Base-by-base conservation (phyloP, 129 eudicot genomes). In the Lactuca sativa region DNA sequence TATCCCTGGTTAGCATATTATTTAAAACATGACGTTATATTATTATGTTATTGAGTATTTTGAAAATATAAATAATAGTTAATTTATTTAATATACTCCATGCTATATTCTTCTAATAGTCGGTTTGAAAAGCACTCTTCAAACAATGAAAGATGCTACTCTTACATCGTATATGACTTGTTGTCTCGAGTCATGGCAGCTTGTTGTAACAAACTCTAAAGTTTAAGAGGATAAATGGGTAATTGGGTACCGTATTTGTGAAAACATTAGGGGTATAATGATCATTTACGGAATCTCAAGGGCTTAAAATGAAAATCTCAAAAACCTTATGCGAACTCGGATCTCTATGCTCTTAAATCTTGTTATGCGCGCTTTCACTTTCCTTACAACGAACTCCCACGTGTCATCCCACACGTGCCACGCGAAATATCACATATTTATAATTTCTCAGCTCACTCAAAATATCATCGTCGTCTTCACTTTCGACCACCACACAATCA, bases 401-500 rank as follows among this genome's bases (percentile, higher is more conserved):
- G 78, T 74, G 78, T 56, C 66, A 53, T 11, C 62, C 56, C 30
- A 64, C 78, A 55, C 72, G 72, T 66, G 57, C 34, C 72, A 64
- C 71, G 37, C 15, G 25, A 37, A 56, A 69, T 34, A 34, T 36
- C 62, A 36, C 16, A 33, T 17, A 9, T 31, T 17, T 44, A 32
- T 51, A 41, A 9, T 31, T 17, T 44, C 48, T 51, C 12, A 21
- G 48, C 72, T 32, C 54, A 67, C 72, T 44, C 4, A 21, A 63
- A 55, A 63, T 64, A 73, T 73, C 78, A 40, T 74, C 73, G 5
- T 74, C 79, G 11, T 66, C 67, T 57, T 74, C 73, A 66, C 51
- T 17, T 36, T 66, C 67, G 59, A 74, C 52, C 67, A 74, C 79
- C 79, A 74, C 79, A 74, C 79, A 74, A 65, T 74, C 73, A 74